Conservation (phyloP, 2,329 filamentous ascomycete genomes). For the Trichoderma asperellum region DNA sequence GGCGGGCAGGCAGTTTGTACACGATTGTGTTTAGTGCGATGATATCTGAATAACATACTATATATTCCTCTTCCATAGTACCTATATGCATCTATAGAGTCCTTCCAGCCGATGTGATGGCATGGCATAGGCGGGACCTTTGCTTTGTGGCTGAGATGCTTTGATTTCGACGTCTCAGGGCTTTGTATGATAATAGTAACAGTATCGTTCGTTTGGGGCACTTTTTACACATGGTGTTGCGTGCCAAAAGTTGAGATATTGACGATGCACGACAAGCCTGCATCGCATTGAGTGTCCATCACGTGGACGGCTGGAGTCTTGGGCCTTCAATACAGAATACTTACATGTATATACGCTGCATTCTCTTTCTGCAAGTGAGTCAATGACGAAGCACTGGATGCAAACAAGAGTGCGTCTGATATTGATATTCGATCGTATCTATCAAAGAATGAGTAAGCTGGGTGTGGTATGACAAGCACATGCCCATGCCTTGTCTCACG, state of each 20-base stretch:
- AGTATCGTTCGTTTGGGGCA: not conserved
- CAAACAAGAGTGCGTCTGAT: not conserved
- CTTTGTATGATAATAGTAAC: too few species aligned
- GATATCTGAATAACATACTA: not conserved
- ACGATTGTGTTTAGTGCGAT: slow-evolving; percentile 64
- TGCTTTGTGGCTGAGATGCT: too few species aligned
- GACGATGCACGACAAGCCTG: slow-evolving; percentile 14
- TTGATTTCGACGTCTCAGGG: too few species aligned
- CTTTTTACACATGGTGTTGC: not conserved
- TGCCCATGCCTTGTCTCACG: slow-evolving; percentile 1
- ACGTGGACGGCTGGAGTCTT: slow-evolving; percentile 1
- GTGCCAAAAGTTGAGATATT: not conserved
- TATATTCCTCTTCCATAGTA: not conserved
- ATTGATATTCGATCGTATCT: not conserved
- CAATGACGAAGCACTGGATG: not conserved
- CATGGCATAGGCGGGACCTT: too few species aligned
- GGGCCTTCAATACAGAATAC: not conserved
- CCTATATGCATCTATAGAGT: too few species aligned
- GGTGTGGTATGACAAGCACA: not conserved
- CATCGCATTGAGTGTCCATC: slow-evolving; percentile 17
- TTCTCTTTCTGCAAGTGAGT: not conserved
- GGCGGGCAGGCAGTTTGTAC: slow-evolving; percentile 49
- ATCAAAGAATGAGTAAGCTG: not conserved
- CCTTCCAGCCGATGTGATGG: too few species aligned
- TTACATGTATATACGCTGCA: not conserved